Percentiles rank a stretch among this genome's conserved stretches.
Evolutionary conservation across 495 filamentous ascomycete genomes (phyloP).

Genomic region (Entonaema liquescens): DNA sequence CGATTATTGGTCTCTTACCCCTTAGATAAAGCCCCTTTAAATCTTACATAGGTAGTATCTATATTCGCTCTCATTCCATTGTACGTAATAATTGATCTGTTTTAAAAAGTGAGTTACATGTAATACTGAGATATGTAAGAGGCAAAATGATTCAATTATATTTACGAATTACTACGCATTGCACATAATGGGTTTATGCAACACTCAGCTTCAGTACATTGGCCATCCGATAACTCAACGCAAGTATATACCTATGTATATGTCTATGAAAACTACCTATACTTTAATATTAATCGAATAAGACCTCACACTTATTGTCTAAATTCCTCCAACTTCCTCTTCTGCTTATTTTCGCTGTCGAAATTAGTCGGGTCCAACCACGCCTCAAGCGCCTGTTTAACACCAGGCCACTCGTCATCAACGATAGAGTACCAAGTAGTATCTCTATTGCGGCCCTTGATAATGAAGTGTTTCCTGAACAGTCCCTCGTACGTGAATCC

Average conservation of each 20-base stretch:
- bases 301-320: conserved; percentile 25
- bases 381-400: conserved; percentile 53
- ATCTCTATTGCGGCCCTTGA: conserved; percentile 64
- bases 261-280: no score
- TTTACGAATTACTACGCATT: no score
- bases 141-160: no score
- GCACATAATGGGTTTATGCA: no score
- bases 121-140: no score
- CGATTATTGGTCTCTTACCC: neutral
- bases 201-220: no score
- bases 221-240: no score
- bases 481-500: conserved; percentile 64
- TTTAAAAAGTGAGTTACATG: no score
- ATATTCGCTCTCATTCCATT: neutral
- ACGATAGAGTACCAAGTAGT: conserved; percentile 64
- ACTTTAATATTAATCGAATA: no score
- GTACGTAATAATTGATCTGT: no score
- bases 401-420: conserved; percentile 58
- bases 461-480: conserved; percentile 65
- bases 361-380: conserved; percentile 62
- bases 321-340: conserved; percentile 47
- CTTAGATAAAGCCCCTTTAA: neutral
- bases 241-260: no score
- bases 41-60: no score
- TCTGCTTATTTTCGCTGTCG: conserved; percentile 55